Conservation (phyloP, 2,329 filamentous ascomycete species). For the Sclerotiophoma versabilis region DNA sequence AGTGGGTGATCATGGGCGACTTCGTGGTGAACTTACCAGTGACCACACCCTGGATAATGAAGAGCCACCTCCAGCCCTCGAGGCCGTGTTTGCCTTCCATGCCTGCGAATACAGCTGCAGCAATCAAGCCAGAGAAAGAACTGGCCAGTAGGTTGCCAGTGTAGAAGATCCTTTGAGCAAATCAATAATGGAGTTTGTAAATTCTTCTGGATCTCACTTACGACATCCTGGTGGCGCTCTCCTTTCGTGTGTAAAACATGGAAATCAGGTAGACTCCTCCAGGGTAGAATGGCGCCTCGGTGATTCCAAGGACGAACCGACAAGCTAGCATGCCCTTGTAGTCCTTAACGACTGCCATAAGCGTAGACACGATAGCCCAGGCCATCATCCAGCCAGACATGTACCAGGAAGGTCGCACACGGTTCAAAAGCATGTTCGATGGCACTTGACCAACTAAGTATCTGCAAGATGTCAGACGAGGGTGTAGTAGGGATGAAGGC, state of each 20-base stretch:
- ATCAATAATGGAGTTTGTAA: too few relatives aligned
- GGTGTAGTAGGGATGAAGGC: conserved; percentile 8
- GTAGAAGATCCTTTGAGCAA: conserved; percentile 47
- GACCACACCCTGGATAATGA: conserved; percentile 51
- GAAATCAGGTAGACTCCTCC: conserved; percentile 48
- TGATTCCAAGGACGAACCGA: conserved; percentile 36
- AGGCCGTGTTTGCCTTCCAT: conserved; percentile 52
- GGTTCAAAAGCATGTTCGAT: conserved; percentile 53
- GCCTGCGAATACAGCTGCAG: conserved; percentile 43
- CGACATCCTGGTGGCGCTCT: conserved; percentile 43
- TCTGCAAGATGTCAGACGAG: conserved; percentile 32
- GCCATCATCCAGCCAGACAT: conserved; percentile 43
- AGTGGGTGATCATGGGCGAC: background rate
- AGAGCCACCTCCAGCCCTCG: conserved; percentile 54
- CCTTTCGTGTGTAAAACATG: conserved; percentile 47
- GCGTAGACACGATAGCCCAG: conserved; percentile 45
- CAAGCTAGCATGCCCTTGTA: conserved; percentile 43
- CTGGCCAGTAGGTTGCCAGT: conserved; percentile 51
- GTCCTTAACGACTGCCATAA: conserved; percentile 35
- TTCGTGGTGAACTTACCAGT: conserved; percentile 28
- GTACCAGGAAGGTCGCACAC: conserved; percentile 39
- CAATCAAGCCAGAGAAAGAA: conserved; percentile 53
- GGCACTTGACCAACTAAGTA: conserved; percentile 46
- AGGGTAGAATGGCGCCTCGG: conserved; percentile 41
- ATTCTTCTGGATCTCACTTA: too few relatives aligned